Base-by-base conservation (phyloP, 108 stramenopile genomes). In the Stephanodiscus triporus region DNA sequence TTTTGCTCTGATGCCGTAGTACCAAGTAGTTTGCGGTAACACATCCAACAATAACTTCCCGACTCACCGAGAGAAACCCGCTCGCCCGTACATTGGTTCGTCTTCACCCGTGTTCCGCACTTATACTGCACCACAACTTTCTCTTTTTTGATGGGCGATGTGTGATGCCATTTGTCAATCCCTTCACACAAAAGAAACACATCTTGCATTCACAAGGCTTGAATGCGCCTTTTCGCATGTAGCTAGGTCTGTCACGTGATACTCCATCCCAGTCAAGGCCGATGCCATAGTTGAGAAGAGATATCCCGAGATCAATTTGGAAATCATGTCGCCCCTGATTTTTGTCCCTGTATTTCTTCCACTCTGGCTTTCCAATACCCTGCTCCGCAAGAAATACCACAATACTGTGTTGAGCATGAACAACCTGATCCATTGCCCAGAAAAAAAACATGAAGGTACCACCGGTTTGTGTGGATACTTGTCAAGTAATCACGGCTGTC, bases 141-240 rank as follows among this genome's bases (percentile, higher is more conserved):
- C 20, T 6, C 51, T 24, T 20, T 53, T 19, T 20, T 8, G 23
- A 4, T 24, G 23, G n/a, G n/a, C n/a, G 23, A 20, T 20, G 51
- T 9, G 6, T n/a, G 20, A 53, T 53, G 51, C 51, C 51, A 24
- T 3, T 53, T 6, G 58, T 59, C 9, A 30, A 7, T 11, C 62
- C 62, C 43, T 43, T 63, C 22, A 63, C 11, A n/a, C 62, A 63
- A n/a, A n/a, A 63, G 24, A 43, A 63, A 23, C 62, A 63, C 20
- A n/a, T 63, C 6, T 5, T 19, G n/a, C 62, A 63, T 2, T 63
- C 62, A 63, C 62, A 63, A 2, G 62, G 62, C 1, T 0, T 17
- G 4, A 34, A 63, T n/a, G 17, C 6, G 6, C 2, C 9, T 19
- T 63, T 4, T 4, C n/a, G 40, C 37, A 63, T 43, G 3, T 9